Conservation (phyloP, 495 filamentous ascomycete species). For the Penicillium fimorum region DNA sequence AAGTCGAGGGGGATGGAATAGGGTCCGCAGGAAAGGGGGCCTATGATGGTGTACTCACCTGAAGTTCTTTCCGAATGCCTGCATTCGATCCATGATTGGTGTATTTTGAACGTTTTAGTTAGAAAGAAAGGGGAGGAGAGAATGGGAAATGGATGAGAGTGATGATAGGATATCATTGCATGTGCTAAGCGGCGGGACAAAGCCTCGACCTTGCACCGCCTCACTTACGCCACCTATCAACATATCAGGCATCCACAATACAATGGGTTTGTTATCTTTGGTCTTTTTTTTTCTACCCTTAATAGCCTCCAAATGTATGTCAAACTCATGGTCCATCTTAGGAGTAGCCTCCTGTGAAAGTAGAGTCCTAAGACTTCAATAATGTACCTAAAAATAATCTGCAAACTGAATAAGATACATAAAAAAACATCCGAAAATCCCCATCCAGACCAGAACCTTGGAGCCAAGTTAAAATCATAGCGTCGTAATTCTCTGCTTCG, state of each 20-base stretch:
- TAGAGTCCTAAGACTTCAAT: background rate
- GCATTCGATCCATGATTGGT: slow-evolving; percentile 63
- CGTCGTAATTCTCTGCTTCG: slow-evolving; percentile 4
- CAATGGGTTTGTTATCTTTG: background rate
- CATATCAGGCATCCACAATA: background rate
- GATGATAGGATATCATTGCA: slow-evolving; percentile 17
- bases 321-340: background rate
- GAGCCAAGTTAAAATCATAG: slow-evolving; percentile 9
- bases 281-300: background rate
- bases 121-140: slow-evolving; percentile 2
- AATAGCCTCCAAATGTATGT: background rate
- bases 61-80: slow-evolving; percentile 74
- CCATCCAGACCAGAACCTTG: background rate
- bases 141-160: background rate
- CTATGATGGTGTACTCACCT: slow-evolving; percentile 45
- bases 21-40: slow-evolving; percentile 9
- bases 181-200: slow-evolving; percentile 17
- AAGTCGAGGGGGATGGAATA: slow-evolving; percentile 13
- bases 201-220: slow-evolving; percentile 26
- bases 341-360: background rate
- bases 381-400: background rate
- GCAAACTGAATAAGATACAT: slow-evolving; percentile 12
- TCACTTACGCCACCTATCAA: slow-evolving; percentile 29
- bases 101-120: slow-evolving; percentile 4
- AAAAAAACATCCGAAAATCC: background rate